Evolutionary conservation across 2,329 filamentous ascomycete genomes (phyloP).

Genomic region (Cyphellophora europaea): DNA sequence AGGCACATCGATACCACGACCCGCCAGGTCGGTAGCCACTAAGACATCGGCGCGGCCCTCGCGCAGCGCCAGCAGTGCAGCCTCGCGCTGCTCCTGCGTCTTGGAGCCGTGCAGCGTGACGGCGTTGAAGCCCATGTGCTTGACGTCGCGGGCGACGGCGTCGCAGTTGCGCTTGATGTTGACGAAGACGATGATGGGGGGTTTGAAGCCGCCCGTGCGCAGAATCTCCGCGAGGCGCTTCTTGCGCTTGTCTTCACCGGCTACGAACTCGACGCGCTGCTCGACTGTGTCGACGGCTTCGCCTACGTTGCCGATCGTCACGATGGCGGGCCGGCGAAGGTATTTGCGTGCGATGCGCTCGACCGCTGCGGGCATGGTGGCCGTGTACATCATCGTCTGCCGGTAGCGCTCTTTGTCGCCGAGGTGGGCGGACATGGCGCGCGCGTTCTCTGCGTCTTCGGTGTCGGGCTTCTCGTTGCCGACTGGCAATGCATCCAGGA

Average conservation of each 20-base stretch:
- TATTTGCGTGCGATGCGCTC: slow-evolving; percentile 98
- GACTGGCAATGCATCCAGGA: slow-evolving; percentile 86
- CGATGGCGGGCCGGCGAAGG: slow-evolving; percentile 80
- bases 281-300: slow-evolving; percentile 97
- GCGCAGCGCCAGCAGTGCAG: slow-evolving; percentile 76
- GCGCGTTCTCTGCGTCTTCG: slow-evolving; percentile 78
- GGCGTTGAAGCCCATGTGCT: slow-evolving; percentile 79
- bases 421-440: slow-evolving; percentile 73
- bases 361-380: slow-evolving; percentile 87
- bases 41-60: slow-evolving; percentile 74
- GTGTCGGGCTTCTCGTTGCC: slow-evolving; percentile 91
- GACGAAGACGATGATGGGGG: slow-evolving; percentile 97
- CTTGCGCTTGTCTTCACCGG: slow-evolving; percentile 91
- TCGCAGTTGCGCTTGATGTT: slow-evolving; percentile 99
- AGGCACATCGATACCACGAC: slow-evolving; percentile 93
- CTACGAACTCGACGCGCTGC: slow-evolving; percentile 85
- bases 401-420: slow-evolving; percentile 72
- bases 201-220: slow-evolving; percentile 64
- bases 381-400: slow-evolving; percentile 99
- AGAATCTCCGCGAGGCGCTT: slow-evolving; percentile 91
- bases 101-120: slow-evolving; percentile 93
- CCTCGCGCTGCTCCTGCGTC: slow-evolving; percentile 95
- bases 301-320: slow-evolving; percentile 87
- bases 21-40: slow-evolving; percentile 90
- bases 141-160: slow-evolving; percentile 86